A percentile compares a stretch with the other conserved stretches of the same genome.
Conservation (phyloP, 805 yeast genomes). For the fission yeast (Schizosaccharomyces pombe) region DNA sequence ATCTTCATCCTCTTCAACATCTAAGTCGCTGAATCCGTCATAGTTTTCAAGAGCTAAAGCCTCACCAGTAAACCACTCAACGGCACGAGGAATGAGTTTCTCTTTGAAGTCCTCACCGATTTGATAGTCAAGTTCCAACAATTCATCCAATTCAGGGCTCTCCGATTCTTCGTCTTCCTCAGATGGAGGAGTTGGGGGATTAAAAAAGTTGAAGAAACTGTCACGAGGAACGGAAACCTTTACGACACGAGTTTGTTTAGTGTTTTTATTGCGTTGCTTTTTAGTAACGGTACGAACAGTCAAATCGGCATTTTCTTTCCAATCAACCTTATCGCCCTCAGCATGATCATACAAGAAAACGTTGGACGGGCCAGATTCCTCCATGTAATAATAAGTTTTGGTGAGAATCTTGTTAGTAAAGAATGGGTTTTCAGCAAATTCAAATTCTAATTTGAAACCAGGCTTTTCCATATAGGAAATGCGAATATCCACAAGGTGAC, state of each 20-base stretch:
- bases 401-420: conserved; percentile 50
- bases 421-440: conserved; percentile 50
- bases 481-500: conserved; percentile 45
- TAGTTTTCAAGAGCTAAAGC: conserved; percentile 61
- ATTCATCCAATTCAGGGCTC: conserved; percentile 43
- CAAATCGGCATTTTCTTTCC: conserved; percentile 60
- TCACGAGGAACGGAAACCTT: conserved; percentile 83
- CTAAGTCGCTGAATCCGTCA: conserved; percentile 38
- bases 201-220: conserved; percentile 86
- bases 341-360: conserved; percentile 95
- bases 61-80: conserved; percentile 96
- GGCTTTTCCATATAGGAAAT: conserved; percentile 45
- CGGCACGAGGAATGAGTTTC: conserved; percentile 81
- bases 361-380: conserved; percentile 80
- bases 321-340: conserved; percentile 63
- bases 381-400: conserved; percentile 82
- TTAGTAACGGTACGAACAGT: conserved; percentile 77
- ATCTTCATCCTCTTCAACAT: conserved; percentile 36
- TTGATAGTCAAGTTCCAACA: conserved; percentile 79
- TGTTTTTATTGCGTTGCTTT: conserved; percentile 57
- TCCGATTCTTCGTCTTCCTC: conserved; percentile 28
- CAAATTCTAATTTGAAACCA: conserved; percentile 71
- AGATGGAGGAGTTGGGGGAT: conserved; percentile 73
- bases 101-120: conserved; percentile 92
- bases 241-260: conserved; percentile 87